Percentiles rank a stretch among this genome's conserved stretches.
These are phyloP conservation scores for Calocybe gangraenosa DNA, from an alignment of 768 basidiomycete species.

Conservation along the genomic window DNA sequence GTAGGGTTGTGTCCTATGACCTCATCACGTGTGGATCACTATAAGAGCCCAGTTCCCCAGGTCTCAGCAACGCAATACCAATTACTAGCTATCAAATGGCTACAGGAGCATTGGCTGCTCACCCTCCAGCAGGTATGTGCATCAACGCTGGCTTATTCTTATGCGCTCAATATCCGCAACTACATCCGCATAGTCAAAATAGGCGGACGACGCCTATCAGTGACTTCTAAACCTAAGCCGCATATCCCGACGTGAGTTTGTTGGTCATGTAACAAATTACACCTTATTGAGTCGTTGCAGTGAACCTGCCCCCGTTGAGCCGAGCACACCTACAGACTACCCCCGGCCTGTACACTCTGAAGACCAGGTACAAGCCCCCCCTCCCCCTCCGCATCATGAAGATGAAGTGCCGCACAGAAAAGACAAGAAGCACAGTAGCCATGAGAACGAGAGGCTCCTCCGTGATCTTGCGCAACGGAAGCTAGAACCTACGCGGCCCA, in stretches of 20 bases:
- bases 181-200: slow-evolving; percentile 34
- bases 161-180: neutral
- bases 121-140: slow-evolving; percentile 46
- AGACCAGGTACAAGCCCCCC: slow-evolving; percentile 24
- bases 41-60: too few relatives aligned
- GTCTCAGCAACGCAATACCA: too few relatives aligned
- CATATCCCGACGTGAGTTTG: slow-evolving; percentile 28
- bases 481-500: slow-evolving; percentile 44
- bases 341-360: slow-evolving; percentile 47
- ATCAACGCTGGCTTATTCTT: neutral
- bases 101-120: slow-evolving; percentile 27
- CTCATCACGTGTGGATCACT: too few relatives aligned
- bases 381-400: slow-evolving; percentile 36
- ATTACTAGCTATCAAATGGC: neutral
- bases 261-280: neutral
- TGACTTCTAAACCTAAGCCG: slow-evolving; percentile 29
- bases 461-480: slow-evolving; percentile 44
- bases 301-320: slow-evolving; percentile 12
- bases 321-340: slow-evolving; percentile 32
- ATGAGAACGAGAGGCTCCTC: slow-evolving; percentile 41
- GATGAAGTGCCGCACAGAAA: slow-evolving; percentile 45
- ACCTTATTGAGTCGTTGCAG: slow-evolving; percentile 2
- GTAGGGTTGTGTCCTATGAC: too few relatives aligned
- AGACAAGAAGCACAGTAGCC: slow-evolving; percentile 39
- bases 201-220: slow-evolving; percentile 48